Conservation (phyloP, 106 monocot genomes). For the Dendrobium catenatum region DNA sequence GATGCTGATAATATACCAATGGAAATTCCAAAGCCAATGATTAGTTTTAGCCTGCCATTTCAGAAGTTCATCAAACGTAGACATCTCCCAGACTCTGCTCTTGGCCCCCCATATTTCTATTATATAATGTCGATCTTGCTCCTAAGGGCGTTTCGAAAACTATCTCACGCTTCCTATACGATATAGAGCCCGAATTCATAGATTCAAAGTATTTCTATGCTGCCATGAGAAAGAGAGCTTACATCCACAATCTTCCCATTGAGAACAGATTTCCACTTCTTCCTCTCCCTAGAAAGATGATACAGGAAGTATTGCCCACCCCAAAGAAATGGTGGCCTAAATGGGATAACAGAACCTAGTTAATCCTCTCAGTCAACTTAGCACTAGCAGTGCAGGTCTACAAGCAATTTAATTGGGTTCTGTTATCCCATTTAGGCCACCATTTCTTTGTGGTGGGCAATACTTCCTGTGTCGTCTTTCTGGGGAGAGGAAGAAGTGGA, state of each 20-base stretch:
- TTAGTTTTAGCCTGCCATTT: constrained; percentile 63
- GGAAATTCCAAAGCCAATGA: constrained; percentile 53
- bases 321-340: constrained; percentile 71
- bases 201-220: constrained; percentile 72
- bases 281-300: constrained; percentile 40
- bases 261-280: constrained; percentile 34
- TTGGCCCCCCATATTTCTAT: constrained; percentile 73
- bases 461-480: constrained; percentile 44
- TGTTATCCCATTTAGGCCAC: constrained; percentile 34
- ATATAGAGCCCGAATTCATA: constrained; percentile 73
- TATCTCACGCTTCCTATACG: constrained; percentile 42
- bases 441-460: constrained; percentile 42
- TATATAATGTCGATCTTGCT: constrained; percentile 76
- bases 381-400: constrained; percentile 25
- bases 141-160: constrained; percentile 71
- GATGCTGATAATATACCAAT: background rate
- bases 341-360: constrained; percentile 56
- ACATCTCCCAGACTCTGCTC: constrained; percentile 41
- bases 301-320: constrained; percentile 38
- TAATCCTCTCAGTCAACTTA: constrained; percentile 24
- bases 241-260: constrained; percentile 73
- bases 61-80: constrained; percentile 14
- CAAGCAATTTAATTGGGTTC: constrained; percentile 47
- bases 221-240: constrained; percentile 54
- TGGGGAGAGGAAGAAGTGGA: constrained; percentile 33